Percentiles rank a stretch among this genome's conserved stretches.
Conservation (phyloP, 176 grass and related monocot species). For the Rhynchospora tenuis region DNA sequence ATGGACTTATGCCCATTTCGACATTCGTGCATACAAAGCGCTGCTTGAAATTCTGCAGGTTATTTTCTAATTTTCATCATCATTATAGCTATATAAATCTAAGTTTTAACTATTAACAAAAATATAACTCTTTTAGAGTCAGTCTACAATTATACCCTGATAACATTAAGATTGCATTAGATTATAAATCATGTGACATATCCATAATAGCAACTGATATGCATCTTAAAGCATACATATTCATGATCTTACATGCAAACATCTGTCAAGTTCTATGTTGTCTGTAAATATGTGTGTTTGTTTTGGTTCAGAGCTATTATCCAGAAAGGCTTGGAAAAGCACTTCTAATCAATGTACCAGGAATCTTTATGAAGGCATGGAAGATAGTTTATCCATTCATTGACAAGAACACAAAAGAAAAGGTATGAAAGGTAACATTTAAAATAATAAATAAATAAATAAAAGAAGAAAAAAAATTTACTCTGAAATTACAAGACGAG, state of each 20-base stretch:
- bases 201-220: no score
- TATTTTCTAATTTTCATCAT: background rate
- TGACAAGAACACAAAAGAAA: conserved; percentile 56
- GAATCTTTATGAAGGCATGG: conserved; percentile 95
- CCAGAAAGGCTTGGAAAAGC: conserved; percentile 75
- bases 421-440: conserved; percentile 26
- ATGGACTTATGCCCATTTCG: conserved; percentile 26
- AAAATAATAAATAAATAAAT: no score
- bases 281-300: background rate
- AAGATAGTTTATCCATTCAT: conserved; percentile 72
- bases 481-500: no score
- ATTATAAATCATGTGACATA: no score
- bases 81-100: background rate
- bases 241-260: no score
- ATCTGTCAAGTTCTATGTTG: background rate
- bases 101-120: background rate
- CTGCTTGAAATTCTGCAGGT: conserved; percentile 33
- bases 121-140: background rate
- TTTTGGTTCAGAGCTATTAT: conserved; percentile 46
- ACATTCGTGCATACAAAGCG: conserved; percentile 27
- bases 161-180: background rate
- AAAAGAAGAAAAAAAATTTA: no score
- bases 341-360: conserved; percentile 56
- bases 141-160: background rate
- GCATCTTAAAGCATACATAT: no score